Evolutionary conservation across 345 rosid species (phyloP).

Genomic region (Heritiera fomes): DNA sequence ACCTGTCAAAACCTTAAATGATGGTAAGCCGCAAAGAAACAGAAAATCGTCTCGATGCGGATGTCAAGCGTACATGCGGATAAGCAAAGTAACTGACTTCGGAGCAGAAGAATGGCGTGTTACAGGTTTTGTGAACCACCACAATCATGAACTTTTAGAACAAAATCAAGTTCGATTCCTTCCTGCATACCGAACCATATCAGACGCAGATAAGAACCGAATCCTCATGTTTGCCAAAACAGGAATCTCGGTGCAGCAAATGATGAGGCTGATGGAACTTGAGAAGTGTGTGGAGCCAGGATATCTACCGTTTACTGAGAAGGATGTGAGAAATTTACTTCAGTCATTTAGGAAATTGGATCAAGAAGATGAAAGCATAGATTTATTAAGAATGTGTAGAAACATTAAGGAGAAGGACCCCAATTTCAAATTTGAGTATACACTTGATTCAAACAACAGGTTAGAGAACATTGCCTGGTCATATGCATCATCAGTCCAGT

Average conservation of each 20-base stretch:
- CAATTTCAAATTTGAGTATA: constrained; percentile 81
- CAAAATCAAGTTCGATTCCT: constrained; percentile 94
- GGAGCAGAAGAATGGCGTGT: constrained; percentile 91
- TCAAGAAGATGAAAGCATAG: constrained; percentile 85
- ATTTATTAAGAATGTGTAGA: constrained; percentile 85
- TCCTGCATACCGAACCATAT: constrained; percentile 92
- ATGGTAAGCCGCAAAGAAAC: constrained; percentile 84
- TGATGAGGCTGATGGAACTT: constrained; percentile 98
- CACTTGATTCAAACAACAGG: constrained; percentile 60
- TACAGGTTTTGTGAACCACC: constrained; percentile 87
- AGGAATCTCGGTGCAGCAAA: constrained; percentile 94
- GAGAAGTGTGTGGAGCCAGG: constrained; percentile 98
- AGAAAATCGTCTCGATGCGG: constrained; percentile 92
- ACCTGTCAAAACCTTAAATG: constrained; percentile 67
- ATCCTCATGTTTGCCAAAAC: constrained; percentile 98
- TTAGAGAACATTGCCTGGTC: constrained; percentile 95
- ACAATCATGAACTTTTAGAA: constrained; percentile 86
- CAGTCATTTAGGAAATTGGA: constrained; percentile 85
- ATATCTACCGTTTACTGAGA: constrained; percentile 88
- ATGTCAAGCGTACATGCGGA: constrained; percentile 87
- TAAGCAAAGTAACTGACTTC: constrained; percentile 70
- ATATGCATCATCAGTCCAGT: constrained; percentile 79
- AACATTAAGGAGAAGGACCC: constrained; percentile 92
- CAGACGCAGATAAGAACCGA: constrained; percentile 85
- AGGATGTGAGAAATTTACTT: constrained; percentile 94